Conservation (phyloP, 176 grass and related monocot genomes). For the Juncus effusus region DNA sequence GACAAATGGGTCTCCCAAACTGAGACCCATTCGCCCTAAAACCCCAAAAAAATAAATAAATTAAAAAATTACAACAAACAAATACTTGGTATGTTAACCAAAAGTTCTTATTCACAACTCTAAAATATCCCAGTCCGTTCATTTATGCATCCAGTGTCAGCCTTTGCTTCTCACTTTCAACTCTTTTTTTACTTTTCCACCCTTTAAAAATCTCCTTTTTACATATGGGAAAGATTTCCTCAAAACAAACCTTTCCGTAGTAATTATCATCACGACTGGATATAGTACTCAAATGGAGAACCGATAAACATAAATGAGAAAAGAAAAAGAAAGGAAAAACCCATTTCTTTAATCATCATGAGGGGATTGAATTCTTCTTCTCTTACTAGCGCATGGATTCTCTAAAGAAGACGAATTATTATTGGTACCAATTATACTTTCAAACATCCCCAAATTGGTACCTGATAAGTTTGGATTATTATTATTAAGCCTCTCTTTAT, state of each 20-base stretch:
- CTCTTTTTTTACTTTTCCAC: constrained; percentile 28
- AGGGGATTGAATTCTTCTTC: constrained; percentile 48
- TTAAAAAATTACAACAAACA: constrained; percentile 26
- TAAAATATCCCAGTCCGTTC: constrained; percentile 18
- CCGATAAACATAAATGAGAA: constrained; percentile 26
- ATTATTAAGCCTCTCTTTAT: constrained; percentile 39
- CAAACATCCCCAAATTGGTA: constrained; percentile 30
- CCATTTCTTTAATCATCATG: constrained; percentile 35
- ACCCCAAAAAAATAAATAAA: constrained; percentile 3
- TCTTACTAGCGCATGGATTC: constrained; percentile 45
- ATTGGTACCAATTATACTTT: constrained; percentile 38
- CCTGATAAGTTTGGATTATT: constrained; percentile 38
- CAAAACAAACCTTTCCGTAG: constrained; percentile 51
- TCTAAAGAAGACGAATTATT: constrained; percentile 33
- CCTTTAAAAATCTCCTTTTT: constrained; percentile 43
- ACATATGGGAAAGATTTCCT: constrained; percentile 44
- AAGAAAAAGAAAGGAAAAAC: constrained; percentile 28
- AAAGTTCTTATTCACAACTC: constrained; percentile 33
- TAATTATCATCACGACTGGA: background rate
- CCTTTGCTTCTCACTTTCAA: constrained; percentile 31
- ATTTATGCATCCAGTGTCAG: constrained; percentile 5
- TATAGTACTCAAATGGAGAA: constrained; percentile 41
- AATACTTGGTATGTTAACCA: constrained; percentile 7
- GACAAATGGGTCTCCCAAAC: constrained; percentile 30
- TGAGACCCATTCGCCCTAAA: constrained; percentile 8